These are phyloP conservation scores for Phytophthora foliorum DNA, from an alignment of 352 stramenopile genomes.

Conservation along the genomic window DNA sequence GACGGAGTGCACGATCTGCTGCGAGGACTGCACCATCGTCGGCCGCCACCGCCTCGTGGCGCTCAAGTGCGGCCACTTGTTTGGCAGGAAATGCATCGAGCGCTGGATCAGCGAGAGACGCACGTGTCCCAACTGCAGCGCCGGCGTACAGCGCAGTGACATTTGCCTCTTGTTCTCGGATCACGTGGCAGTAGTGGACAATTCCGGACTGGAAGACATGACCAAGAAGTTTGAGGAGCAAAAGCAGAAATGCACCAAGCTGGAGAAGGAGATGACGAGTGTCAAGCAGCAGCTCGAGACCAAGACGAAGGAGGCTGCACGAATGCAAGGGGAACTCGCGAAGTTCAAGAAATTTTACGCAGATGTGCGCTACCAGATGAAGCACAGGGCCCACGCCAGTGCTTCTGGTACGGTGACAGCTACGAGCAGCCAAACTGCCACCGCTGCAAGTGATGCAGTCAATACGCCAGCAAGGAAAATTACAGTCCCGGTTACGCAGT, in stretches of 20 bases:
- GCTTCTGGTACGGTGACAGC: no score
- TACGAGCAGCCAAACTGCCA: neutral
- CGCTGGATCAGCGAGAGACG: constrained; percentile 69
- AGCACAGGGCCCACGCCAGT: constrained; percentile 8
- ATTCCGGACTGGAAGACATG: constrained; percentile 67
- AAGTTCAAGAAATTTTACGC: constrained; percentile 44
- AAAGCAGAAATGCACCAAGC: constrained; percentile 49
- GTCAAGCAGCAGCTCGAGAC: constrained; percentile 53
- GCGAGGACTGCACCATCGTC: constrained; percentile 66
- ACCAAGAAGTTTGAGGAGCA: constrained; percentile 69
- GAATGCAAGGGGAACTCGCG: constrained; percentile 33
- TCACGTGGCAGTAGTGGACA: constrained; percentile 82
- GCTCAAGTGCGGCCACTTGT: constrained; percentile 78
- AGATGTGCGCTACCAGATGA: constrained; percentile 35
- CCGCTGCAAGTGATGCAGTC: neutral
- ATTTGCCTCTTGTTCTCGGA: constrained; percentile 74
- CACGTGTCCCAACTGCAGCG: constrained; percentile 78
- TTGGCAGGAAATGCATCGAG: constrained; percentile 81
- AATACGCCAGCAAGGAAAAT: neutral
- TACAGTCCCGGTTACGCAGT: constrained; percentile 3
- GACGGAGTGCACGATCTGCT: constrained; percentile 84
- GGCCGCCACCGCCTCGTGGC: constrained; percentile 76
- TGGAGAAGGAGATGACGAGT: constrained; percentile 58
- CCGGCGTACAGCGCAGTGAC: constrained; percentile 54
- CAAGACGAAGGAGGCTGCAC: constrained; percentile 28